Percentiles rank a stretch among this genome's conserved stretches.
phyloP scores from a whole-genome alignment of 148 eudicot genomes.

The Chenopodium suecicum region DNA sequence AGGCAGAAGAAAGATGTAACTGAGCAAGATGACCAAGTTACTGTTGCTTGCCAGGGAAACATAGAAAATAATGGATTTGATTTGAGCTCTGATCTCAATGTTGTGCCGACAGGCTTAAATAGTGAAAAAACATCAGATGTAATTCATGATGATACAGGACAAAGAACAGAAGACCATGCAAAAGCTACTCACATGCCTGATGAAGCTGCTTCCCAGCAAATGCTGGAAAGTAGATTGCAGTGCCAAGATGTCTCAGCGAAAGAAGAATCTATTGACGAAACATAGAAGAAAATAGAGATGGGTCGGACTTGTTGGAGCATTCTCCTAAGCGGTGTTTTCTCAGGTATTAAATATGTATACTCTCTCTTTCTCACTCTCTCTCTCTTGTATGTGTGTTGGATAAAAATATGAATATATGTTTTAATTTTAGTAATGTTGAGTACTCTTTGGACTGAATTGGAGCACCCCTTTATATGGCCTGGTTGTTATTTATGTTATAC shows the following conservation, averaged over 20 bases:
- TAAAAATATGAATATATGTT: background rate
- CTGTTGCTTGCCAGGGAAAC: slow-evolving; percentile 54
- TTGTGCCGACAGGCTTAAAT: slow-evolving; percentile 40
- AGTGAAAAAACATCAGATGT: slow-evolving; percentile 39
- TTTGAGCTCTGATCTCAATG: slow-evolving; percentile 64
- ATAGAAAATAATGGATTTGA: slow-evolving; percentile 58
- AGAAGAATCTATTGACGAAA: slow-evolving; percentile 53
- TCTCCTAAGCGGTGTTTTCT: slow-evolving; percentile 29
- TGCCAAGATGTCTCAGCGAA: slow-evolving; percentile 53
- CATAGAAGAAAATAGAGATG: slow-evolving; percentile 43
- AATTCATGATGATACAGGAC: slow-evolving; percentile 35
- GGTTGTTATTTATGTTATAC: background rate
- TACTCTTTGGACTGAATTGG: too few species aligned
- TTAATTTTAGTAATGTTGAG: too few species aligned
- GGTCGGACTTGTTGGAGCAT: slow-evolving; percentile 31
- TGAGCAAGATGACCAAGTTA: slow-evolving; percentile 72
- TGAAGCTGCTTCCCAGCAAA: slow-evolving; percentile 27
- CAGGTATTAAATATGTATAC: slow-evolving; percentile 22
- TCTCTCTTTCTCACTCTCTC: too few species aligned
- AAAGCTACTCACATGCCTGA: slow-evolving; percentile 41
- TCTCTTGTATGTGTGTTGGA: too few species aligned
- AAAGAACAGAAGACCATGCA: slow-evolving; percentile 36
- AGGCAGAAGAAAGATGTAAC: slow-evolving; percentile 81
- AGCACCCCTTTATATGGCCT: background rate
- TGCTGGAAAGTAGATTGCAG: slow-evolving; percentile 36